These are phyloP conservation scores for Pontederia crassipes DNA, from an alignment of 176 grass and related monocot genomes.

Conservation along the genomic window DNA sequence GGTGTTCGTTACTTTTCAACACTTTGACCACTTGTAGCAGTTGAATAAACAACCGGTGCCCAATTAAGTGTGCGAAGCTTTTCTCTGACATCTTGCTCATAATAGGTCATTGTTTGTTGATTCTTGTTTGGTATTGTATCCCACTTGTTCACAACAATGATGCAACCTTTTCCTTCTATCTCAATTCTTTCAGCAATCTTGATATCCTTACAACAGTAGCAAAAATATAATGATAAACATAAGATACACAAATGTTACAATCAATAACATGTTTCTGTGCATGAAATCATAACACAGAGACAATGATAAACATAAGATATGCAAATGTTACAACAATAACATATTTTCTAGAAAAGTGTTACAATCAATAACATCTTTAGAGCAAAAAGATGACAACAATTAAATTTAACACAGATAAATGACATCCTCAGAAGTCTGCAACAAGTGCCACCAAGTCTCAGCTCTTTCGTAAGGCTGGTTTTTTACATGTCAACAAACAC, in stretches of 20 bases:
- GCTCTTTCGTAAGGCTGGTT: no score
- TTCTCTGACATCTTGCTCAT: constrained; percentile 91
- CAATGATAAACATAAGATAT: no score
- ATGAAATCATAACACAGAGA: constrained; percentile 1
- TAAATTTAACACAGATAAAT: no score
- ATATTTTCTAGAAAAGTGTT: no score
- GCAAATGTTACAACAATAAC: no score
- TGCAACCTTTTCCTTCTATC: constrained; percentile 87
- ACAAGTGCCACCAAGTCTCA: no score
- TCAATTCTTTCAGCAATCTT: constrained; percentile 96
- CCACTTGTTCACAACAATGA: constrained; percentile 98
- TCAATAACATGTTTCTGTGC: no score
- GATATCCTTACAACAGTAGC: constrained; percentile 45
- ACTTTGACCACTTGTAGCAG: constrained; percentile 55
- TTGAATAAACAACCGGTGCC: constrained; percentile 90
- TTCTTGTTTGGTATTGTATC: constrained; percentile 99
- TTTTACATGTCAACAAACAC: no score
- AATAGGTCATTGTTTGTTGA: constrained; percentile 65
- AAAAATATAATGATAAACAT: neutral
- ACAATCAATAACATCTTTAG: no score
- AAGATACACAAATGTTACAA: no score
- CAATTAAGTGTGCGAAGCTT: constrained; percentile 82
- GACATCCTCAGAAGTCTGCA: no score
- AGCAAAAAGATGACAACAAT: no score
- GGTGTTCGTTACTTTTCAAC: constrained; percentile 64